These are phyloP conservation scores for Phaeosphaeriaceae sp. DNA, from an alignment of 2,329 filamentous ascomycete species.

Conservation along the genomic window DNA sequence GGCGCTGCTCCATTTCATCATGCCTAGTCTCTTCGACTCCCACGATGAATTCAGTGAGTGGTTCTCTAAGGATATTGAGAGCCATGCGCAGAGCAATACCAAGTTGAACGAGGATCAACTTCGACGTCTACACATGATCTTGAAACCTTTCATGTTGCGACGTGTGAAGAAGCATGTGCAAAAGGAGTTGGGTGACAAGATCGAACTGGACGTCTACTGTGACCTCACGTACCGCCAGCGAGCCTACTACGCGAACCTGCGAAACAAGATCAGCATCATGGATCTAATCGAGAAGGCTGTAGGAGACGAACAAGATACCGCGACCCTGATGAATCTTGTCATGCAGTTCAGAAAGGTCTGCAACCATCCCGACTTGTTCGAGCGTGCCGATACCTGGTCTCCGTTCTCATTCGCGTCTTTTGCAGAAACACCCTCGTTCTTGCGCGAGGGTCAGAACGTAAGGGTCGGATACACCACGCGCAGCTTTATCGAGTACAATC, in stretches of 20 bases:
- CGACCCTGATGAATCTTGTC: slow-evolving; percentile 97
- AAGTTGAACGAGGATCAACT: slow-evolving; percentile 99
- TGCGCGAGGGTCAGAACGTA: slow-evolving; percentile 83
- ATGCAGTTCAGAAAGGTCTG: slow-evolving; percentile 99
- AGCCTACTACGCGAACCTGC: slow-evolving; percentile 88
- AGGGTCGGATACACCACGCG: slow-evolving; percentile 86
- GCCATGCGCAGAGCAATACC: slow-evolving; percentile 98
- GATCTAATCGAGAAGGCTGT: slow-evolving; percentile 97
- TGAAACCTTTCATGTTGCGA: slow-evolving; percentile 99
- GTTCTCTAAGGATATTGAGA: slow-evolving; percentile 97
- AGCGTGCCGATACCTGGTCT: slow-evolving; percentile 89
- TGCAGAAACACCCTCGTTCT: slow-evolving; percentile 93
- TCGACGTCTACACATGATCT: slow-evolving; percentile 95
- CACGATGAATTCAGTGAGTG: slow-evolving; percentile 93
- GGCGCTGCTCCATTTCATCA: slow-evolving; percentile 98
- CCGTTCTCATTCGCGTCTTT: slow-evolving; percentile 85
- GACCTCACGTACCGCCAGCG: slow-evolving; percentile 95
- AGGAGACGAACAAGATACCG: slow-evolving; percentile 92
- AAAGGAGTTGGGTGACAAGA: slow-evolving; percentile 98
- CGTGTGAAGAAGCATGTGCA: slow-evolving; percentile 99
- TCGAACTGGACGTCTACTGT: slow-evolving; percentile 95
- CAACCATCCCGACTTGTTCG: slow-evolving; percentile 96
- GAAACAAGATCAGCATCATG: slow-evolving; percentile 98
- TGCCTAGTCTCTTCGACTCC: slow-evolving; percentile 97
- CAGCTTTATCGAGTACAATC: slow-evolving; percentile 81